phyloP scores from a whole-genome alignment of 352 stramenopile species.

The Phytophthora hybrid region DNA sequence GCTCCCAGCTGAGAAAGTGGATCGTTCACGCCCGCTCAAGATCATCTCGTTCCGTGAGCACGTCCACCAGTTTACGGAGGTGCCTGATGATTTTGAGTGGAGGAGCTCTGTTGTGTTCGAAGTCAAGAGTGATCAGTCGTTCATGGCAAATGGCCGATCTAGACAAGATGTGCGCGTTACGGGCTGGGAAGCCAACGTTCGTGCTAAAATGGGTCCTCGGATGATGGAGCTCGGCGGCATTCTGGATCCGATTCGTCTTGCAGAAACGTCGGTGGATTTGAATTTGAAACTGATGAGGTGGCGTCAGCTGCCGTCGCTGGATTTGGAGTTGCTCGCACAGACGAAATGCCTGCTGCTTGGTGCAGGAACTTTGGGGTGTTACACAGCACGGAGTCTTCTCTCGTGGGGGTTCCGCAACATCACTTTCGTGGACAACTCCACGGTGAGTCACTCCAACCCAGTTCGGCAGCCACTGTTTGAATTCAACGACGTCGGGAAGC shows the following conservation, averaged over 20 bases:
- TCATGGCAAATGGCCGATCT: conserved; percentile 41
- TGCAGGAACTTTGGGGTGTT: conserved; percentile 97
- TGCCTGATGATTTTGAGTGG: conserved; percentile 59
- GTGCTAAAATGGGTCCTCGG: conserved; percentile 76
- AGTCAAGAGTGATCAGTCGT: conserved; percentile 46
- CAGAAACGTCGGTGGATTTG: conserved; percentile 96
- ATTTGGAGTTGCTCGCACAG: conserved; percentile 90
- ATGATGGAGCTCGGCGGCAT: conserved; percentile 79
- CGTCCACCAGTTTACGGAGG: conserved; percentile 55
- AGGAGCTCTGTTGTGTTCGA: conserved; percentile 68
- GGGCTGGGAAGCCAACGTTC: conserved; percentile 82
- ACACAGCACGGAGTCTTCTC: conserved; percentile 94
- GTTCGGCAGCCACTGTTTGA: conserved; percentile 97
- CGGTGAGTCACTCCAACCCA: conserved; percentile 98
- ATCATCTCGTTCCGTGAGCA: conserved; percentile 82
- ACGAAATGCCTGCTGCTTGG: conserved; percentile 97
- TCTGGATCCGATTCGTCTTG: conserved; percentile 90
- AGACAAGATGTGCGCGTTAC: conserved; percentile 51
- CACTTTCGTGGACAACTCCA: conserved; percentile 98
- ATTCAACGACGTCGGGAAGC: conserved; percentile 94
- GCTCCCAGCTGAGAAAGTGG: conserved; percentile 43
- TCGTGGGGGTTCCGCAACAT: conserved; percentile 98
- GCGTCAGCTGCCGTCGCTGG: conserved; percentile 95
- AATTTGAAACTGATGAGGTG: conserved; percentile 99
- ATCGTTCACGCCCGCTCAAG: conserved; percentile 43